These are phyloP conservation scores for Penicillium sp. DNA, from an alignment of 2,329 filamentous ascomycete genomes.

Conservation along the genomic window DNA sequence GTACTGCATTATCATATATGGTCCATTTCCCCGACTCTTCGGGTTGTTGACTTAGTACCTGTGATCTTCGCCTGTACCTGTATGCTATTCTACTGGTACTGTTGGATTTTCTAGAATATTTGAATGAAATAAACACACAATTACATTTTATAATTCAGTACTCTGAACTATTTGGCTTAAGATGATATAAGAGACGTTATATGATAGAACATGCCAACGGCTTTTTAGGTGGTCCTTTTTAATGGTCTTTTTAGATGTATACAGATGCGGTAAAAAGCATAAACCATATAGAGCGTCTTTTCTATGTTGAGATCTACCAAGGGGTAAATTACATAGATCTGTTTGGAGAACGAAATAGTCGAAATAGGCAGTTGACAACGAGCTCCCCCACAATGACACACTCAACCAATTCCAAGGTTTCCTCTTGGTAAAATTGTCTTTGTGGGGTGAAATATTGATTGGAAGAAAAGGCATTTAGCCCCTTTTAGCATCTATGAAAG, in stretches of 20 bases:
- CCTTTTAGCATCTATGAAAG: not conserved
- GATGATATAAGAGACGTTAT: not conserved
- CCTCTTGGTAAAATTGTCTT: not conserved
- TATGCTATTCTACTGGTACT: not conserved
- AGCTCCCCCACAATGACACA: not conserved
- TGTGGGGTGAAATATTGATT: not conserved
- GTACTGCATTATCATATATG: conserved; percentile 1
- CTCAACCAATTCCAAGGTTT: not conserved
- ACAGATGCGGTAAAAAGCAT: not conserved
- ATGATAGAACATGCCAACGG: not conserved
- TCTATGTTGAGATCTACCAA: not conserved
- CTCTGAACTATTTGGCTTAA: not conserved
- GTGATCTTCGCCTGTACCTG: not conserved
- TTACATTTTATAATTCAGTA: not conserved
- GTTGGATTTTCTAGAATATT: not conserved
- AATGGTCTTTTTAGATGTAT: not conserved
- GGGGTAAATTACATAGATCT: not conserved
- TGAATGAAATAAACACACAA: not conserved
- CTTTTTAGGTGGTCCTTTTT: not conserved
- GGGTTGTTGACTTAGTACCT: not conserved
- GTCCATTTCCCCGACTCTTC: not conserved
- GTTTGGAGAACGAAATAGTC: not conserved
- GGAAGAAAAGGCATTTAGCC: not conserved
- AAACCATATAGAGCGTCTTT: not conserved
- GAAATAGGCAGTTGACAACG: conserved; percentile 5